Evolutionary conservation across 2,329 filamentous ascomycete genomes (phyloP), one percentile per base, ranked within the genome.

Genomic region (Trichoderma sp.): DNA sequence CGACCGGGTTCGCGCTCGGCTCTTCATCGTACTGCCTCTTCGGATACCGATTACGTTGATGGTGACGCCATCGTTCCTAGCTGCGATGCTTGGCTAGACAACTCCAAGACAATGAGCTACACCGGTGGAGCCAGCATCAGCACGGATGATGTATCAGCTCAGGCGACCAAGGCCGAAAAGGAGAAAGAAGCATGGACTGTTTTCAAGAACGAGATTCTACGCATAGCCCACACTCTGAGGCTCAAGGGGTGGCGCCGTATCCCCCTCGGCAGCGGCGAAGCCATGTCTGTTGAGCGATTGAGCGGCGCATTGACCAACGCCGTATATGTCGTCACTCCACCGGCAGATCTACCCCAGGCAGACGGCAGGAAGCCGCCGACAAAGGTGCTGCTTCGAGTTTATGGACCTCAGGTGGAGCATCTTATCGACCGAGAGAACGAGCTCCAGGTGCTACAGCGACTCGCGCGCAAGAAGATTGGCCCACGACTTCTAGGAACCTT

Each of bases 271-370:
- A 87, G 88, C 77, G 93, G 93, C 78, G 90, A 91, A 68, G 87
- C 87, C 50, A 92, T 97, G 77, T 88, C 89, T 2, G 93, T 97
- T 6, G 89, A 94, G 83, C 90, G 94, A 67, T 87, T 97, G 33
- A 98, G 96, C 82, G 97, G 97, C 76, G 97, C 97, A 9, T 85
- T 99, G 79, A 99, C 97, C 24, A 99, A 99, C 82, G 95, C 96
- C 12, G 95, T 99, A 45, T 99, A 98, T 82, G 95, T 98, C 68
- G 95, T 98, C 27, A 93, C 91, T 1, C 95, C 96, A 2, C 95
- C 96, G 0, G 86, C 90, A 53, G 88, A 93, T 45, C 79, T 95
- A 12, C 77, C 80, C 80, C 73, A 83, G 78, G 31, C 80, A 71
- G 85, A 78, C 12, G 83, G 85, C 68, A 88, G 85, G 80, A 88